Percentiles rank a stretch among this genome's conserved stretches.
These are phyloP conservation scores for Solanum paucissectum DNA, from an alignment of 257 asterid genomes.

Conservation along the genomic window DNA sequence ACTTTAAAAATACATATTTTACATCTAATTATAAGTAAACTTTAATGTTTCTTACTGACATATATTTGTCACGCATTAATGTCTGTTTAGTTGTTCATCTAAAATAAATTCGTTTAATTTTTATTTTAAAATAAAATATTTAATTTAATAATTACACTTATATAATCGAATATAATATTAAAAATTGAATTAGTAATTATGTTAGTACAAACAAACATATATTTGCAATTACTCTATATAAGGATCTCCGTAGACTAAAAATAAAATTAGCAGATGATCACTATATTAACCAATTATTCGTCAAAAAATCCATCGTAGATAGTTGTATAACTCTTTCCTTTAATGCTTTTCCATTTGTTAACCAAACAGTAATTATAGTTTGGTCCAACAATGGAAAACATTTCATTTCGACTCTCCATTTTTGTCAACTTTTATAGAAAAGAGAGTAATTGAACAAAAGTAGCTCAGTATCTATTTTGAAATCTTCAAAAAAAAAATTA, in stretches of 20 bases:
- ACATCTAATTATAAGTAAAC: no score
- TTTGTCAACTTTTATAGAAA: background rate
- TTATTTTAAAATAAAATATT: no score
- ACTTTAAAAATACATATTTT: no score
- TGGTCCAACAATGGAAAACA: background rate
- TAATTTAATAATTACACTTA: no score
- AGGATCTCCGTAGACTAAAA: background rate
- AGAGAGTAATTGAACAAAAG: background rate
- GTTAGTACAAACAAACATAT: background rate
- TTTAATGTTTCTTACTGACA: background rate
- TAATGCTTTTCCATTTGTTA: background rate
- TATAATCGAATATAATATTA: no score
- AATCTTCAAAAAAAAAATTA: no score
- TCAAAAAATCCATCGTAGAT: no score
- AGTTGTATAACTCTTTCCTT: background rate
- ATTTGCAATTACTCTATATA: background rate
- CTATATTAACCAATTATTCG: no score
- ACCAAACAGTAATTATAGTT: background rate
- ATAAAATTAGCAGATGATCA: no score
- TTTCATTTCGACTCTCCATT: background rate
- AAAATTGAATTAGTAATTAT: no score
- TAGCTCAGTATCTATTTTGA: background rate
- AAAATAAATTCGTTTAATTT: no score
- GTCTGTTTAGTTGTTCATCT: background rate
- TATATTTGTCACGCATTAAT: background rate